Conservation (phyloP, 2,329 filamentous ascomycete species). For the Exophiala xenobiotica region DNA sequence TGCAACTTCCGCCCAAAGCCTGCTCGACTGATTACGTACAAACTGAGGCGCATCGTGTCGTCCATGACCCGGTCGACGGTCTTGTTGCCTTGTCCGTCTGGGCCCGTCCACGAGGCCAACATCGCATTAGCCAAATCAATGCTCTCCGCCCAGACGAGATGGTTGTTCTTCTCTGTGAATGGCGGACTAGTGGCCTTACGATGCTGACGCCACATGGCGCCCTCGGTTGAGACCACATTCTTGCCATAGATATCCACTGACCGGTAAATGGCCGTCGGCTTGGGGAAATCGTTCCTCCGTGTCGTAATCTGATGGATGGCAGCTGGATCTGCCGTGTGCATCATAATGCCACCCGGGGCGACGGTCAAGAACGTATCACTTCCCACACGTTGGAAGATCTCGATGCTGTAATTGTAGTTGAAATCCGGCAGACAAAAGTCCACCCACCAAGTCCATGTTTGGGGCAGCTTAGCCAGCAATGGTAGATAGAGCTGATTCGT, state of each 20-base stretch:
- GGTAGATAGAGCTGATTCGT: constrained; percentile 47
- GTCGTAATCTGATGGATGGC: constrained; percentile 65
- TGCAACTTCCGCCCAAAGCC: constrained; percentile 64
- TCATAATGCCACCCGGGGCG: constrained; percentile 53
- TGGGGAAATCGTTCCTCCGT: constrained; percentile 69
- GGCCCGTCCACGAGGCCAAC: constrained; percentile 57
- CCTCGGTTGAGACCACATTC: constrained; percentile 71
- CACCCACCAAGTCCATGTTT: constrained; percentile 45
- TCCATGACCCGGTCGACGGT: constrained; percentile 59
- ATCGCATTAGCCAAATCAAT: constrained; percentile 64
- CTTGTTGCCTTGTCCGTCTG: constrained; percentile 41
- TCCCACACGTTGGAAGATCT: constrained; percentile 58
- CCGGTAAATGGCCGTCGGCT: constrained; percentile 60
- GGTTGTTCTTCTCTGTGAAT: constrained; percentile 75
- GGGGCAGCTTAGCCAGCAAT: constrained; percentile 43
- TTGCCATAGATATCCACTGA: constrained; percentile 66
- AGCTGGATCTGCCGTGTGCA: constrained; percentile 64
- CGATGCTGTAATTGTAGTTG: constrained; percentile 32
- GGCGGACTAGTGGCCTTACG: constrained; percentile 69
- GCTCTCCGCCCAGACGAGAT: constrained; percentile 63
- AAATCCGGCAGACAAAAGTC: constrained; percentile 37
- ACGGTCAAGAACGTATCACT: constrained; percentile 65
- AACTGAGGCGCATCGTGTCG: constrained; percentile 64
- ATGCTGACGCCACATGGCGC: constrained; percentile 68
- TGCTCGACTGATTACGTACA: constrained; percentile 65